Evolutionary conservation across 805 yeast genomes (phyloP).

Genomic region (Tetrapisispora phaffii): DNA sequence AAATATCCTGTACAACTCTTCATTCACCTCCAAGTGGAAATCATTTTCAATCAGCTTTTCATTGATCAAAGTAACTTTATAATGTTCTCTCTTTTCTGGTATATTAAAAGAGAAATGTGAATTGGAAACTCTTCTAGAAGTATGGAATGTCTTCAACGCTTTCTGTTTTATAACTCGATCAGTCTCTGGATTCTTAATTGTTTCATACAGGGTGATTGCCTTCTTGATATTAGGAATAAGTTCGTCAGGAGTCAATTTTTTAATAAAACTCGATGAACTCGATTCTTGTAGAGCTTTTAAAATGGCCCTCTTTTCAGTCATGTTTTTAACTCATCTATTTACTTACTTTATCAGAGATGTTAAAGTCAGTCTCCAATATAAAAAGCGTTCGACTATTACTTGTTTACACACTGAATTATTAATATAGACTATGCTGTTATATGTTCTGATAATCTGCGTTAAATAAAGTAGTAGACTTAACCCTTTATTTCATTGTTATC

Average conservation of each 20-base stretch:
- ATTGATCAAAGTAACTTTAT: slow-evolving; percentile 41
- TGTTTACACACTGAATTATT: too few species aligned
- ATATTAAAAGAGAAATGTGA: slow-evolving; percentile 67
- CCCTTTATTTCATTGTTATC: background rate
- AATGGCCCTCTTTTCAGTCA: slow-evolving; percentile 19
- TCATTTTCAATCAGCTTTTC: slow-evolving; percentile 53
- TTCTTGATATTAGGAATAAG: slow-evolving; percentile 15
- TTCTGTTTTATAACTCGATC: slow-evolving; percentile 12
- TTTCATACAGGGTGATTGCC: background rate
- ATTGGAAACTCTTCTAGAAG: slow-evolving; percentile 40
- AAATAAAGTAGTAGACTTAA: too few species aligned
- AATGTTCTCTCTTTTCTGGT: slow-evolving; percentile 52
- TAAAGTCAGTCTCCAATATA: background rate
- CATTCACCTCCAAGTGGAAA: slow-evolving; percentile 44
- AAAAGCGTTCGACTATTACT: too few species aligned
- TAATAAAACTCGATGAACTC: slow-evolving; percentile 19
- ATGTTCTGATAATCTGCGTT: too few species aligned
- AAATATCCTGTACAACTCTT: slow-evolving; percentile 43
- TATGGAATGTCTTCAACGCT: slow-evolving; percentile 30
- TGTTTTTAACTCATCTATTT: background rate
- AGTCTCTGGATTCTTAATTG: background rate
- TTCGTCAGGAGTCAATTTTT: slow-evolving; percentile 23
- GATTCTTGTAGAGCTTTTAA: slow-evolving; percentile 16
- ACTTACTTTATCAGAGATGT: background rate
- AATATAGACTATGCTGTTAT: too few species aligned